Percentiles rank a stretch among this genome's conserved stretches.
Conservation (phyloP, 2,329 filamentous ascomycete species). For the Cytospora chrysosperma region DNA sequence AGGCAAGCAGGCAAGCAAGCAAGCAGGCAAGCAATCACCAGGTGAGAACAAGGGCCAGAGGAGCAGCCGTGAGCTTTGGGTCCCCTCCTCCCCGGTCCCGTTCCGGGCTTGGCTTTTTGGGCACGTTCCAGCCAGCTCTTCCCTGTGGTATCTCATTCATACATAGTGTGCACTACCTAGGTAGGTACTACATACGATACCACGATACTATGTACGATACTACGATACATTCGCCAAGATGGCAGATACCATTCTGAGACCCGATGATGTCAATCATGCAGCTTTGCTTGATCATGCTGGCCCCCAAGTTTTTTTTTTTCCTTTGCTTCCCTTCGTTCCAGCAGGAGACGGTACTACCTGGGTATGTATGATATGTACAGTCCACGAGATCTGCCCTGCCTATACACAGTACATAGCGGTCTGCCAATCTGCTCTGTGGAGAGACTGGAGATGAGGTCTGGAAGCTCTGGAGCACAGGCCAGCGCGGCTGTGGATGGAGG, state of each 20-base stretch:
- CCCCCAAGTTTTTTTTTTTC: background rate
- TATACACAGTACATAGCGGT: too few relatives aligned
- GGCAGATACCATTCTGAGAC: background rate
- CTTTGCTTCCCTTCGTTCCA: background rate
- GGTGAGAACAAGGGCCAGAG: conserved; percentile 2
- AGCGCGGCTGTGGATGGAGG: conserved; percentile 2
- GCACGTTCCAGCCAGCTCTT: background rate
- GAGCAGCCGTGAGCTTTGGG: too few relatives aligned
- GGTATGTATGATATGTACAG: too few relatives aligned
- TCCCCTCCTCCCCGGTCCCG: background rate
- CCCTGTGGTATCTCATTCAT: too few relatives aligned
- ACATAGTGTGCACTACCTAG: too few relatives aligned
- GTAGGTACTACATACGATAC: too few relatives aligned
- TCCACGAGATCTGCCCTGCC: background rate
- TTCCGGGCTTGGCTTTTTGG: conserved; percentile 11
- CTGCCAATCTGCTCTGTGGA: background rate
- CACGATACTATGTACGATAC: too few relatives aligned
- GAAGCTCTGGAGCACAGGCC: conserved; percentile 2
- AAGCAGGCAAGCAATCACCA: too few relatives aligned
- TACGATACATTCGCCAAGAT: background rate
- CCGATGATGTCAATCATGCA: conserved; percentile 23
- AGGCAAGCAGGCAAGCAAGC: too few relatives aligned
- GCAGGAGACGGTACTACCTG: background rate
- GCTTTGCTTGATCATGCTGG: conserved; percentile 22
- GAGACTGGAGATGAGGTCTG: conserved; percentile 17